Evolutionary conservation across 805 yeast genomes (phyloP).

Genomic region (Debaryomyces tyrocola): DNA sequence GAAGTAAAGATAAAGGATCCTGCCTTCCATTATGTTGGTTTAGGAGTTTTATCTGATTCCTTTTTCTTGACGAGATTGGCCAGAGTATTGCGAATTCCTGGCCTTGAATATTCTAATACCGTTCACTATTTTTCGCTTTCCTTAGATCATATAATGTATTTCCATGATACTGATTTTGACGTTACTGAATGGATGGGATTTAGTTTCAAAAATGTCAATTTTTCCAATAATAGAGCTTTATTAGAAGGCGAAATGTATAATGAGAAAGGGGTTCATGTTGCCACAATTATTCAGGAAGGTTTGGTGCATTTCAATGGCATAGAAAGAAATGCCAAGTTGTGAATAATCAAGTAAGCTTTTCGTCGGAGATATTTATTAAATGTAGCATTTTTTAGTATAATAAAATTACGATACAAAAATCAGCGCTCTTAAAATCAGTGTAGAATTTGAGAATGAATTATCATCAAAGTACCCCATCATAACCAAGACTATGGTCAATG

Average conservation of each 20-base stretch:
- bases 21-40: slow-evolving; percentile 48
- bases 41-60: slow-evolving; percentile 61
- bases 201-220: slow-evolving; percentile 47
- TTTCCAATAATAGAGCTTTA: slow-evolving; percentile 53
- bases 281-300: slow-evolving; percentile 69
- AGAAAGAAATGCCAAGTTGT: slow-evolving; percentile 14
- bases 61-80: slow-evolving; percentile 53
- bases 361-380: no score
- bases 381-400: background rate
- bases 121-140: slow-evolving; percentile 52
- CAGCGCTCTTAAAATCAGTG: background rate
- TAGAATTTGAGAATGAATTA: background rate
- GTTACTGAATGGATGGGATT: slow-evolving; percentile 53
- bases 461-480: no score
- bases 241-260: slow-evolving; percentile 59
- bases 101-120: slow-evolving; percentile 16
- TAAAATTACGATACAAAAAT: background rate
- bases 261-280: slow-evolving; percentile 50
- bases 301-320: slow-evolving; percentile 32
- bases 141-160: slow-evolving; percentile 65
- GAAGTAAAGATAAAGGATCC: slow-evolving; percentile 14
- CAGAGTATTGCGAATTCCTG: slow-evolving; percentile 47
- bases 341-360: no score
- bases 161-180: slow-evolving; percentile 55
- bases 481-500: background rate